These are phyloP conservation scores for Larix sibirica DNA, from an alignment of 83 land plant genomes.

Conservation along the genomic window DNA sequence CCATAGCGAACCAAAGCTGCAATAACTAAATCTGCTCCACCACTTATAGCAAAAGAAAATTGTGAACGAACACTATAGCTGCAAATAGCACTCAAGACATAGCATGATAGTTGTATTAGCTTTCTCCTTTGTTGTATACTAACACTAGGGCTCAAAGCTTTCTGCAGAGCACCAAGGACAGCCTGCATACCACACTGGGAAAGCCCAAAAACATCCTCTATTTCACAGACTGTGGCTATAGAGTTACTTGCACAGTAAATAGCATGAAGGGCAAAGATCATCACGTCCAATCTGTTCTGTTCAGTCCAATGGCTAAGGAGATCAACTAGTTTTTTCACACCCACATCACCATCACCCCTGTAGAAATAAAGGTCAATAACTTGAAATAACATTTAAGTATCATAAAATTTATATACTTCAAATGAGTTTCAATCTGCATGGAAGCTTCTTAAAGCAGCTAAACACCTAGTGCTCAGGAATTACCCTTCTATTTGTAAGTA, in stretches of 20 bases:
- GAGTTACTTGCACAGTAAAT: slow-evolving; percentile 22
- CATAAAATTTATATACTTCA: not conserved
- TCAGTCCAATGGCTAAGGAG: slow-evolving; percentile 22
- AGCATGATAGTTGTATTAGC: slow-evolving; percentile 22
- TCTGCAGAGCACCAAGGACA: slow-evolving; percentile 24
- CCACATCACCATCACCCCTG: slow-evolving; percentile 35
- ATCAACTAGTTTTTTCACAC: slow-evolving; percentile 24
- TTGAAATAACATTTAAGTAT: not conserved
- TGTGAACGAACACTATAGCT: slow-evolving; percentile 28
- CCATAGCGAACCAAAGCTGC: slow-evolving; percentile 26
- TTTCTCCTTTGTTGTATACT: slow-evolving; percentile 22
- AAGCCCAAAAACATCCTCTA: slow-evolving; percentile 21
- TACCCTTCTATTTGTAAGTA: too few relatives aligned
- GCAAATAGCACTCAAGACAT: slow-evolving; percentile 22
- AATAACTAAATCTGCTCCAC: slow-evolving; percentile 30
- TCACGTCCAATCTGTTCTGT: slow-evolving; percentile 20
- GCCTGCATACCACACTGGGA: slow-evolving; percentile 20
- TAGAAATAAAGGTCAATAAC: slow-evolving; percentile 3
- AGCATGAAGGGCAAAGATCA: slow-evolving; percentile 34
- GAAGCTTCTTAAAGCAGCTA: not conserved
- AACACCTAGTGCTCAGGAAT: not conserved
- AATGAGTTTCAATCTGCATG: not conserved
- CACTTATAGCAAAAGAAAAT: slow-evolving; percentile 14
- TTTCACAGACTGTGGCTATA: slow-evolving; percentile 21
- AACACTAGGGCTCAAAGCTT: slow-evolving; percentile 20